phyloP scores from a whole-genome alignment of 768 basidiomycete species.

The Rhizopogon sp. region DNA sequence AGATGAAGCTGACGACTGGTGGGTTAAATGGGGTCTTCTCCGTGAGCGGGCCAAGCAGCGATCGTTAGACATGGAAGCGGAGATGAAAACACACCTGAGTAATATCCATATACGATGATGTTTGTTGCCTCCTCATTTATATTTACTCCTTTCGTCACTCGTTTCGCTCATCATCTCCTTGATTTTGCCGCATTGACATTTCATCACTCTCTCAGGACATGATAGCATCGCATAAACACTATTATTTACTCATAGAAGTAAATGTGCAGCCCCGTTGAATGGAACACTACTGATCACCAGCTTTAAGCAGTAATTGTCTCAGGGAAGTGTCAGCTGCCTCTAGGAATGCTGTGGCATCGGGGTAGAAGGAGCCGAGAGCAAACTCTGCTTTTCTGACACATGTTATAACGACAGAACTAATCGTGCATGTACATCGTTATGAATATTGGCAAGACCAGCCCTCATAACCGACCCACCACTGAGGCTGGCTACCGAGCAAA shows the following conservation, averaged over 20 bases:
- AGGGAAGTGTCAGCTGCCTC: neutral
- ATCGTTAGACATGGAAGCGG: conserved; percentile 9
- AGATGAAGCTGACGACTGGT: conserved; percentile 61
- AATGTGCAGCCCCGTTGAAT: neutral
- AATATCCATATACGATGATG: neutral
- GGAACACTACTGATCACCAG: neutral
- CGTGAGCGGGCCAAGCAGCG: conserved; percentile 31
- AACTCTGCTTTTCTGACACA: no score
- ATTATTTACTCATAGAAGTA: neutral
- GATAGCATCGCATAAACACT: neutral
- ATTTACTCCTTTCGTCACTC: neutral
- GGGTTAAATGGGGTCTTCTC: conserved; percentile 52
- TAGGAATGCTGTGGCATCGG: no score
- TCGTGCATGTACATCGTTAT: no score
- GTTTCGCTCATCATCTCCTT: neutral
- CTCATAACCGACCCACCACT: neutral
- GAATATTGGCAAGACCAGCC: no score
- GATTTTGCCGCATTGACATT: neutral
- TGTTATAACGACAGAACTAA: no score
- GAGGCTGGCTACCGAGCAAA: neutral
- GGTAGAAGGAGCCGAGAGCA: no score
- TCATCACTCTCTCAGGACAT: neutral
- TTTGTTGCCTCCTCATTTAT: neutral
- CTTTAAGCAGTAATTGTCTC: neutral
- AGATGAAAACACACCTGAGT: conserved; percentile 8